These are phyloP conservation scores for Pythium scleroteichum DNA, from an alignment of 352 stramenopile species.

Conservation along the genomic window DNA sequence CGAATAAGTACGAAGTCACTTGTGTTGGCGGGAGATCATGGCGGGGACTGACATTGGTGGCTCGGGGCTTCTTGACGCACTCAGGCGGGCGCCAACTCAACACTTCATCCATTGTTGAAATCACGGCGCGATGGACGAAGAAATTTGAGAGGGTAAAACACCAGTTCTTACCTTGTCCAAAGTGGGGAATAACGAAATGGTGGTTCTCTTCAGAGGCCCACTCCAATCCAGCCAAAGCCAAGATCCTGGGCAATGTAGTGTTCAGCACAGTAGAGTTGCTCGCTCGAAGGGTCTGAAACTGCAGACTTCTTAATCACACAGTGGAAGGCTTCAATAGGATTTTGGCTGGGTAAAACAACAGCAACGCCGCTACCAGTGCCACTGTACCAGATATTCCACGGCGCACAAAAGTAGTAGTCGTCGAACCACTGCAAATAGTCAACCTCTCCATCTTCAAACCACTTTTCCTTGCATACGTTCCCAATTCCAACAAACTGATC, in stretches of 20 bases:
- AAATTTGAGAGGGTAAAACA: too few species aligned
- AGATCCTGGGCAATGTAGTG: not conserved
- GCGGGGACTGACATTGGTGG: too few species aligned
- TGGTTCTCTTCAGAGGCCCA: too few species aligned
- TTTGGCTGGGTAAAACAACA: not conserved
- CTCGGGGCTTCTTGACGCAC: too few species aligned
- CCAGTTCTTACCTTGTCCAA: too few species aligned
- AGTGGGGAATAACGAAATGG: too few species aligned
- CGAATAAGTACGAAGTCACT: too few species aligned
- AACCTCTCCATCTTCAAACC: not conserved
- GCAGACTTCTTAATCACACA: not conserved
- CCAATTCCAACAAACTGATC: not conserved
- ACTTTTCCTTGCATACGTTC: not conserved
- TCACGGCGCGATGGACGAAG: too few species aligned
- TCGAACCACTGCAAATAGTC: conserved; percentile 2
- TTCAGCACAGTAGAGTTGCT: not conserved
- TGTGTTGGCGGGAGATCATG: too few species aligned
- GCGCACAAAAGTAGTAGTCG: not conserved
- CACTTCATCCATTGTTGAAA: too few species aligned
- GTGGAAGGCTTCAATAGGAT: conserved; percentile 1
- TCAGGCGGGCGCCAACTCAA: too few species aligned
- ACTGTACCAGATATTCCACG: conserved; percentile 1
- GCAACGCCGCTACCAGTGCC: not conserved
- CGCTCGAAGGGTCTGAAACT: not conserved
- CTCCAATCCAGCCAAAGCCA: too few species aligned